Evolutionary conservation across 31 red algal species (phyloP).

Genomic region (Odonthalia washingtoniensis): DNA sequence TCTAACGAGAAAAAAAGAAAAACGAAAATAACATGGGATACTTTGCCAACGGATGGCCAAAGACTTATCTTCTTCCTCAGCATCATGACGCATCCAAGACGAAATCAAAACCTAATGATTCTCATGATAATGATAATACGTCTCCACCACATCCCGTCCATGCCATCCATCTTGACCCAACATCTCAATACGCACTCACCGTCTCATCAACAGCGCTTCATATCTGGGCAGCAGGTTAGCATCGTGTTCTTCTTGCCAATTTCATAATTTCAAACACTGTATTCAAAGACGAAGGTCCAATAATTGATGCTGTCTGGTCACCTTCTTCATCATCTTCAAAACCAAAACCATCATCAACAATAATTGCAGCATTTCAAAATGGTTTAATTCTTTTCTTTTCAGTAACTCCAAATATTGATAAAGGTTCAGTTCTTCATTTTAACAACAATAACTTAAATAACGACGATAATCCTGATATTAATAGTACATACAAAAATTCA

Average conservation of each 20-base stretch:
- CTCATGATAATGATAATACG: neutral
- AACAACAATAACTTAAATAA: too few species aligned
- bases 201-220: slow-evolving; percentile 48
- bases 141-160: slow-evolving; percentile 17
- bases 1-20: too few species aligned
- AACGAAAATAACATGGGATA: too few species aligned
- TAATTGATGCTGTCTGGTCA: slow-evolving; percentile 63
- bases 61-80: slow-evolving; percentile 59
- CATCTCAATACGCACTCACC: slow-evolving; percentile 56
- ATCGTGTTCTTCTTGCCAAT: slow-evolving; percentile 72
- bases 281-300: slow-evolving; percentile 51
- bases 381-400: slow-evolving; percentile 57
- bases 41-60: slow-evolving; percentile 77
- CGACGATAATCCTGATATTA: slow-evolving; percentile 3
- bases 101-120: too few species aligned
- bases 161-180: slow-evolving; percentile 55
- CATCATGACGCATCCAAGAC: slow-evolving; percentile 39
- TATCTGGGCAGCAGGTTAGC: slow-evolving; percentile 67
- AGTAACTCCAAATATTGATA: slow-evolving; percentile 14
- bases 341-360: slow-evolving; percentile 2
- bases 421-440: slow-evolving; percentile 37
- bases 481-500: too few species aligned
- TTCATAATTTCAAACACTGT: slow-evolving; percentile 51
- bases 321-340: neutral
- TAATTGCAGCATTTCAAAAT: slow-evolving; percentile 47